Evolutionary conservation across 2,329 filamentous ascomycete species (phyloP).

Genomic region (Parastagonospora avenae): DNA sequence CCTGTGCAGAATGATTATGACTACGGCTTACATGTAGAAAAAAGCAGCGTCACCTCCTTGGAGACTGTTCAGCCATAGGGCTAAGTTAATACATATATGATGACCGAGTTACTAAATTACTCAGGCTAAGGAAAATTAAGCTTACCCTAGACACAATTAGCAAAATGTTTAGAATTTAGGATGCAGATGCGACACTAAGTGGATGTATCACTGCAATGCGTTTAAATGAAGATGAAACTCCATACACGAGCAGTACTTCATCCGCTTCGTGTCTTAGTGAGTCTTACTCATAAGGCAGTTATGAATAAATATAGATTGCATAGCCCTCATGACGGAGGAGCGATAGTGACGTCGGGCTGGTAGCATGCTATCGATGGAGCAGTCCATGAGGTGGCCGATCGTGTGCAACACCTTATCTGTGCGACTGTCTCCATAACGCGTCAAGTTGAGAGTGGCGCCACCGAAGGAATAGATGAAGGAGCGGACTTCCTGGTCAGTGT

Average conservation of each 20-base stretch:
- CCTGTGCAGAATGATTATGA: too few relatives aligned
- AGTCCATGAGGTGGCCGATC: slow-evolving; percentile 41
- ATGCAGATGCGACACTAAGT: too few relatives aligned
- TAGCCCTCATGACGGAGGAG: slow-evolving; percentile 53
- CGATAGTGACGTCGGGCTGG: slow-evolving; percentile 48
- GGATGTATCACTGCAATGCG: too few relatives aligned
- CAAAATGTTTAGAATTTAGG: too few relatives aligned
- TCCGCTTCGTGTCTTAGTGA: too few relatives aligned
- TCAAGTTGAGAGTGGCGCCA: slow-evolving; percentile 53
- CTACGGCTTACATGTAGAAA: slow-evolving; percentile 56
- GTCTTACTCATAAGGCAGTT: slow-evolving; percentile 54
- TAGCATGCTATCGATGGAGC: slow-evolving; percentile 45
- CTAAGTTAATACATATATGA: too few relatives aligned
- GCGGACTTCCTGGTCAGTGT: slow-evolving; percentile 44
- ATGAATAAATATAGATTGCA: slow-evolving; percentile 60
- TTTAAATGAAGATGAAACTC: too few relatives aligned
- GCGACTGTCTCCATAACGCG: slow-evolving; percentile 39
- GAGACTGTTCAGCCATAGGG: slow-evolving; percentile 28
- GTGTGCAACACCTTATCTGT: slow-evolving; percentile 39
- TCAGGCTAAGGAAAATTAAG: too few relatives aligned
- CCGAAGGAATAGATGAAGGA: slow-evolving; percentile 55
- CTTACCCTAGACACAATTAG: too few relatives aligned
- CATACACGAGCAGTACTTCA: too few relatives aligned
- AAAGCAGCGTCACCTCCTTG: slow-evolving; percentile 57
- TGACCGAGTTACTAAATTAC: too few relatives aligned